A percentile compares a stretch with the other conserved stretches of the same genome.
These are phyloP conservation scores for Phellopilus nigrolimitatus DNA, from an alignment of 1,284 basidiomycete genomes.

Conservation along the genomic window DNA sequence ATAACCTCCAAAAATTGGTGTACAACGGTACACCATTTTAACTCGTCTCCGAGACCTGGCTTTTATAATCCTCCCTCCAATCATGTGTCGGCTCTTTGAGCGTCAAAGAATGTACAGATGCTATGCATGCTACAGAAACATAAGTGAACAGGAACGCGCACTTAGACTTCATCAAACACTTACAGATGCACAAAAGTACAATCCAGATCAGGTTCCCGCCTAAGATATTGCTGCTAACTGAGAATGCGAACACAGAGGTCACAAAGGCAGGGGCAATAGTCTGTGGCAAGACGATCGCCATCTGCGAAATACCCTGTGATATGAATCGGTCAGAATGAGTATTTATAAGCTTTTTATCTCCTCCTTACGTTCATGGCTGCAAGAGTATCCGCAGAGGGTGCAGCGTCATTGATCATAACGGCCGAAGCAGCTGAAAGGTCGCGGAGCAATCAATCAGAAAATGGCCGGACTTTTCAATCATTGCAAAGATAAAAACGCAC, in stretches of 20 bases:
- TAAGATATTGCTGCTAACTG: slow-evolving; percentile 17
- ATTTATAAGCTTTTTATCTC: background rate
- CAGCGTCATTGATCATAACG: slow-evolving; percentile 22
- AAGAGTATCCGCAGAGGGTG: slow-evolving; percentile 22
- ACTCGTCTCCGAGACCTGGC: background rate
- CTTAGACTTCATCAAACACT: background rate
- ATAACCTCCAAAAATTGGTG: no score
- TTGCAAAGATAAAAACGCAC: slow-evolving; percentile 7
- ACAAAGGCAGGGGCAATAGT: slow-evolving; percentile 22
- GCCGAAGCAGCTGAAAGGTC: slow-evolving; percentile 14
- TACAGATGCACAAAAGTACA: slow-evolving; percentile 6
- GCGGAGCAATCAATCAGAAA: background rate
- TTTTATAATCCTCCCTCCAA: slow-evolving; percentile 20
- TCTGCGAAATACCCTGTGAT: slow-evolving; percentile 20
- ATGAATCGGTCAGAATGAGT: background rate
- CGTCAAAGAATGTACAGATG: slow-evolving; percentile 21
- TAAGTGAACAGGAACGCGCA: background rate
- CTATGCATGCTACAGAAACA: slow-evolving; percentile 12
- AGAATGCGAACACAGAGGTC: slow-evolving; percentile 24
- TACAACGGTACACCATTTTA: no score
- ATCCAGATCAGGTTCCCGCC: slow-evolving; percentile 16
- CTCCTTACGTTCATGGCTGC: slow-evolving; percentile 21
- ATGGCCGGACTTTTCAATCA: no score
- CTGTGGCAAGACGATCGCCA: slow-evolving; percentile 22
- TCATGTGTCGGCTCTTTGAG: slow-evolving; percentile 22